Conservation (phyloP, 257 asterid genomes). For the Galeopsis tetrahit region DNA sequence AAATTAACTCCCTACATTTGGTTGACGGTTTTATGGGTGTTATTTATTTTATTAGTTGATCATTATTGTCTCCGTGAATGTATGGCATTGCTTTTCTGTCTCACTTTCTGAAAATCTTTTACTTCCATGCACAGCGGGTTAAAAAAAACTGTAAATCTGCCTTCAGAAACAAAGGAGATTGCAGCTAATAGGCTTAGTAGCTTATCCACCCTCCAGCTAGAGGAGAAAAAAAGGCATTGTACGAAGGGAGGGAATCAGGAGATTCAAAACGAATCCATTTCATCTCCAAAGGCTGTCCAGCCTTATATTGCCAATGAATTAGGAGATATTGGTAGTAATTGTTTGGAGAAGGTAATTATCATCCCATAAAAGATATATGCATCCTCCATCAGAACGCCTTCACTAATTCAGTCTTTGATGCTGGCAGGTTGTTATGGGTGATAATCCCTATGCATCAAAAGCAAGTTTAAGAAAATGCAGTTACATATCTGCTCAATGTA, state of each 20-base stretch:
- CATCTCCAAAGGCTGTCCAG: constrained; percentile 41
- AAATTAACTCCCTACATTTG: constrained; percentile 17
- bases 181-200: constrained; percentile 44
- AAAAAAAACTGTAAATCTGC: constrained; percentile 44
- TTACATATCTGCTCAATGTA: constrained; percentile 37
- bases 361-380: constrained; percentile 21
- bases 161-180: constrained; percentile 41
- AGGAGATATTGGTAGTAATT: constrained; percentile 35
- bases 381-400: constrained; percentile 7
- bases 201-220: constrained; percentile 47
- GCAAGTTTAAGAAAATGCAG: constrained; percentile 79
- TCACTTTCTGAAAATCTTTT: constrained; percentile 30
- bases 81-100: constrained; percentile 27
- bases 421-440: constrained; percentile 52
- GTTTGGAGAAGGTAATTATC: constrained; percentile 52
- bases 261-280: constrained; percentile 37
- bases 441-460: constrained; percentile 47
- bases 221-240: constrained; percentile 52
- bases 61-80: constrained; percentile 14
- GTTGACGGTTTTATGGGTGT: background rate
- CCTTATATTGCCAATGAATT: constrained; percentile 31
- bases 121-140: constrained; percentile 50
- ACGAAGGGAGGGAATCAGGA: constrained; percentile 40
- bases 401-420: constrained; percentile 31
- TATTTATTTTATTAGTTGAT: constrained; percentile 9